Evolutionary conservation across 2,329 filamentous ascomycete genomes (phyloP).

Genomic region (Xylaria hypoxylon): DNA sequence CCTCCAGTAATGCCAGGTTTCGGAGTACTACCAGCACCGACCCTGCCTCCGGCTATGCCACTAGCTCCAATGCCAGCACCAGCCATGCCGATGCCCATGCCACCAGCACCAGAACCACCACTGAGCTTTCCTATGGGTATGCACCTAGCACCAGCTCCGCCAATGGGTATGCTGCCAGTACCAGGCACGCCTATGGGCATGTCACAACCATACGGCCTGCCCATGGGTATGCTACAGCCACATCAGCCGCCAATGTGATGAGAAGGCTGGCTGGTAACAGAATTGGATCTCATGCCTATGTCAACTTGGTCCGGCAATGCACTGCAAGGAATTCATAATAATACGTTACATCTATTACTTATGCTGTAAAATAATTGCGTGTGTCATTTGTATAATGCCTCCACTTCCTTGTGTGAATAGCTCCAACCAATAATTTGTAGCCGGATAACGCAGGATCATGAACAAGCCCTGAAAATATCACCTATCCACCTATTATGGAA

Average conservation of each 20-base stretch:
- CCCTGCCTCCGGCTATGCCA: too few relatives aligned
- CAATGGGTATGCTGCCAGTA: neutral
- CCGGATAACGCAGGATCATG: neutral
- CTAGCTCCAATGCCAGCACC: neutral
- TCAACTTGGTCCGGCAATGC: neutral
- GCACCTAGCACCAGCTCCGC: neutral
- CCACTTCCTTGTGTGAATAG: neutral
- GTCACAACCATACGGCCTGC: neutral
- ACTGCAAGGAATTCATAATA: conserved; percentile 5
- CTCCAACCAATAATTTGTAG: too few relatives aligned
- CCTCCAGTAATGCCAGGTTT: too few relatives aligned
- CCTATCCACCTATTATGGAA: conserved; percentile 12
- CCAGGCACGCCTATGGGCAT: neutral
- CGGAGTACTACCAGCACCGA: too few relatives aligned
- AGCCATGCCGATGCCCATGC: neutral
- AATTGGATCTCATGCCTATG: neutral
- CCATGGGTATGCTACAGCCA: neutral
- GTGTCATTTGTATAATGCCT: neutral
- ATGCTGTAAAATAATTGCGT: neutral
- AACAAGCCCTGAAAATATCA: neutral
- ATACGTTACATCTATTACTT: conserved; percentile 7
- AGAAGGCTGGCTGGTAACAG: neutral
- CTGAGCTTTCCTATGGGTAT: neutral
- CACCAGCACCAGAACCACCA: neutral
- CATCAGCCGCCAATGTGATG: neutral